Evolutionary conservation across 2,329 filamentous ascomycete genomes (phyloP).

Genomic region (Xylaria sp.): DNA sequence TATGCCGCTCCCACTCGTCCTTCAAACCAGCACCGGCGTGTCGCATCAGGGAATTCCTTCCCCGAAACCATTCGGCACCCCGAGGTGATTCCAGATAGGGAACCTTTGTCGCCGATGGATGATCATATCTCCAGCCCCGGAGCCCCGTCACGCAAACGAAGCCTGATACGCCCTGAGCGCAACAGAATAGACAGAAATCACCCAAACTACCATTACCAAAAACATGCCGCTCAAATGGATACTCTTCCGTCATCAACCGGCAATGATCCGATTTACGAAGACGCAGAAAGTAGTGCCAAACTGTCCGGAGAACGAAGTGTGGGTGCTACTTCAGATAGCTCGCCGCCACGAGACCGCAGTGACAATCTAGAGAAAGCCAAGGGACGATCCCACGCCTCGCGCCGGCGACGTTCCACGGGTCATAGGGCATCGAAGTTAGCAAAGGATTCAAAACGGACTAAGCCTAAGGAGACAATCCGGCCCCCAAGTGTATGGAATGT

Average conservation of each 20-base stretch:
- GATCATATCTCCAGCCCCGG: constrained; percentile 47
- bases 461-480: constrained; percentile 71
- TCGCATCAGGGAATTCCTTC: constrained; percentile 67
- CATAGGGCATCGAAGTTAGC: constrained; percentile 73
- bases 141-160: constrained; percentile 75
- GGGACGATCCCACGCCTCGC: constrained; percentile 49
- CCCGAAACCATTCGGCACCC: constrained; percentile 67
- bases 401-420: constrained; percentile 59
- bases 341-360: constrained; percentile 53
- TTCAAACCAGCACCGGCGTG: constrained; percentile 63
- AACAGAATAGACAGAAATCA: constrained; percentile 86
- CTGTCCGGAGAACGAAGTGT: constrained; percentile 60
- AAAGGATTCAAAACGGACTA: constrained; percentile 62
- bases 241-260: constrained; percentile 92
- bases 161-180: constrained; percentile 88
- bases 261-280: constrained; percentile 87
- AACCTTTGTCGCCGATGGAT: constrained; percentile 64
- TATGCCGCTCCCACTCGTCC: constrained; percentile 55
- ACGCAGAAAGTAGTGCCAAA: constrained; percentile 73
- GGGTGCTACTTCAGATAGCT: constrained; percentile 59
- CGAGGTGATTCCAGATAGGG: constrained; percentile 66
- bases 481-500: constrained; percentile 94
- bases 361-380: constrained; percentile 54
- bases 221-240: constrained; percentile 93
- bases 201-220: constrained; percentile 94